Evolutionary conservation across 768 basidiomycete genomes (phyloP).

Genomic region (Fomitopsis pulvina): DNA sequence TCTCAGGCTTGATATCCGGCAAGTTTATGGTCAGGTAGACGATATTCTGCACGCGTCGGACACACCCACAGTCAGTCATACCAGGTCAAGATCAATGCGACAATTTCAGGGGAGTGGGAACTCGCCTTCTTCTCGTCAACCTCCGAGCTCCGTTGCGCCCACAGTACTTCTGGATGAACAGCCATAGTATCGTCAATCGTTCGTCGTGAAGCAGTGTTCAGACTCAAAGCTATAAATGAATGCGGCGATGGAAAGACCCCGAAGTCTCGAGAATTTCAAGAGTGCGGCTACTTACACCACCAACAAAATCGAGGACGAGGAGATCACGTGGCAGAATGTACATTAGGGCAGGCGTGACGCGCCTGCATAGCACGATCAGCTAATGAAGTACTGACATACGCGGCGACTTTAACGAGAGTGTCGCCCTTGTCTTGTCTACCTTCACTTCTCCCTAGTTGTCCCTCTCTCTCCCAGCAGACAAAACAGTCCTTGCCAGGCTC

Average conservation of each 20-base stretch:
- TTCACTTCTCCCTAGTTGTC: too few species aligned
- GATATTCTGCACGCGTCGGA: conserved; percentile 60
- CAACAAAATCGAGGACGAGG: background rate
- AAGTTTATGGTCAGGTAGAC: conserved; percentile 82
- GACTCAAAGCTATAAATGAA: conserved; percentile 12
- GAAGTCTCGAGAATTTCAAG: conserved; percentile 21
- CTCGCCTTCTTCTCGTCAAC: conserved; percentile 60
- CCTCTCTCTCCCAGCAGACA: too few species aligned
- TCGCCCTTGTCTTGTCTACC: too few species aligned
- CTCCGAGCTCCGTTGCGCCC: conserved; percentile 88
- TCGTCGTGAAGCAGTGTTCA: conserved; percentile 3
- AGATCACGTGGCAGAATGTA: conserved; percentile 7
- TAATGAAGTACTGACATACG: background rate
- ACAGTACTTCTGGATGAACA: conserved; percentile 81
- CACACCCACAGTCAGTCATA: conserved; percentile 4
- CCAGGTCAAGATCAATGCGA: background rate
- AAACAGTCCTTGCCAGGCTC: too few species aligned
- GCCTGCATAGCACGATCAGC: too few species aligned
- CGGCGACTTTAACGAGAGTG: too few species aligned
- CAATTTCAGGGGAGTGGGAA: background rate
- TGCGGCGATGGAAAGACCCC: conserved; percentile 18
- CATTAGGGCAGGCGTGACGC: conserved; percentile 11
- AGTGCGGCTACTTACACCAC: background rate
- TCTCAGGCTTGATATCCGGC: conserved; percentile 55
- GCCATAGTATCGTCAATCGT: conserved; percentile 28